A percentile compares a stretch with the other conserved stretches of the same genome.
phyloP scores from a whole-genome alignment of 768 basidiomycete genomes.

The Candolleomyces aberdarensis region DNA sequence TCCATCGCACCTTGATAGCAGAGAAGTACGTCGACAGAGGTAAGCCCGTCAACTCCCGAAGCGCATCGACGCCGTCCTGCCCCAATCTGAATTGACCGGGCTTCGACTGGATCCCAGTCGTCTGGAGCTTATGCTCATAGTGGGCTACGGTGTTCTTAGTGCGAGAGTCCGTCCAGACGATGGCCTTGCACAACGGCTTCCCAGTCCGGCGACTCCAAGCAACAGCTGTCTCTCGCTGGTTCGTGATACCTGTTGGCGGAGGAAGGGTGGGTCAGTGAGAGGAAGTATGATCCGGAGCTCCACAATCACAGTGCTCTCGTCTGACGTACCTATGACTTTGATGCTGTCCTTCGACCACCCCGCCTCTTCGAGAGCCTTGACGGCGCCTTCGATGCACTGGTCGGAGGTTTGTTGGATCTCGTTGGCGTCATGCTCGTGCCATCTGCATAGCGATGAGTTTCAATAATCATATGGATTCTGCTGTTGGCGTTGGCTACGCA shows the following conservation, averaged over 20 bases:
- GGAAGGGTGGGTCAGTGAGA: background rate
- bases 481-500: constrained; percentile 26
- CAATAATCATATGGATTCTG: background rate
- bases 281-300: background rate
- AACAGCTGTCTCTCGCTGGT: constrained; percentile 94
- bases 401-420: constrained; percentile 79
- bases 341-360: constrained; percentile 82
- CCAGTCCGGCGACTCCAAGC: constrained; percentile 92
- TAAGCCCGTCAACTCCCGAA: constrained; percentile 82
- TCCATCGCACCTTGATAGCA: constrained; percentile 94
- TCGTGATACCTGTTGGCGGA: constrained; percentile 72
- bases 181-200: constrained; percentile 80
- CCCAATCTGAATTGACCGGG: constrained; percentile 69
- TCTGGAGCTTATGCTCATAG: constrained; percentile 66
- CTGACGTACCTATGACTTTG: constrained; percentile 81
- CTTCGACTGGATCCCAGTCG: constrained; percentile 71
- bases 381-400: constrained; percentile 69
- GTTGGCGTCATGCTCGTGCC: constrained; percentile 92
- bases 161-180: constrained; percentile 97
- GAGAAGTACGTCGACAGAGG: constrained; percentile 99
- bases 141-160: constrained; percentile 84
- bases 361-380: constrained; percentile 62
- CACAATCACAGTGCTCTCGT: background rate
- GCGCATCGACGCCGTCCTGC: constrained; percentile 57
- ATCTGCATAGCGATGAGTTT: constrained; percentile 40